Evolutionary conservation across 73 alveolate genomes (phyloP).

Genomic region (Durusdinium trenchii): DNA sequence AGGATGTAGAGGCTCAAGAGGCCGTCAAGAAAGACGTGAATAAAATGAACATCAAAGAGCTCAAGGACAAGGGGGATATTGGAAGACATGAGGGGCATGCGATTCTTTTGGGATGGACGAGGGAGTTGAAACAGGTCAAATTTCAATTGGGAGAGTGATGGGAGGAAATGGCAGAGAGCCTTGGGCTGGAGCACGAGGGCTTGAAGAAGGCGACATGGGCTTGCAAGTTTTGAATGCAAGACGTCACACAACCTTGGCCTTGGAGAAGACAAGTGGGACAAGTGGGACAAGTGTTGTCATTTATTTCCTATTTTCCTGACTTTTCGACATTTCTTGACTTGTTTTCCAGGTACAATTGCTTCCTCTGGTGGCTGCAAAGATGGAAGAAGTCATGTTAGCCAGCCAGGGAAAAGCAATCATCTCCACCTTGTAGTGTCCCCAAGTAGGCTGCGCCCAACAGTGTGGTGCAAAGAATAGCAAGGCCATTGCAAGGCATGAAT

Average conservation of each 20-base stretch:
- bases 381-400: background rate
- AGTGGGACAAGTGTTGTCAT: background rate
- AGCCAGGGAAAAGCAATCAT: slow-evolving; percentile 14
- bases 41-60: slow-evolving; percentile 87
- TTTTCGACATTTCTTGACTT: background rate
- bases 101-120: no score
- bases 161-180: slow-evolving; percentile 46
- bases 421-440: slow-evolving; percentile 9
- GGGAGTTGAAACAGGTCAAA: no score
- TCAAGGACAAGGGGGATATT: slow-evolving; percentile 1
- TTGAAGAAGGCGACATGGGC: slow-evolving; percentile 26
- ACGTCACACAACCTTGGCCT: background rate
- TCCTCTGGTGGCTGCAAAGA: slow-evolving; percentile 53
- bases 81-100: background rate
- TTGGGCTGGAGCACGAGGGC: slow-evolving; percentile 87
- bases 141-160: background rate
- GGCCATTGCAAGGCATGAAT: background rate
- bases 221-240: background rate
- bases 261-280: background rate
- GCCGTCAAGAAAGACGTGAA: slow-evolving; percentile 45
- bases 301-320: background rate
- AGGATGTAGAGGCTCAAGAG: background rate
- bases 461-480: no score
- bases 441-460: no score
- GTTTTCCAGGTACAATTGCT: slow-evolving; percentile 51